phyloP scores from a whole-genome alignment of 805 yeast species.

The Pichia nakasei region DNA sequence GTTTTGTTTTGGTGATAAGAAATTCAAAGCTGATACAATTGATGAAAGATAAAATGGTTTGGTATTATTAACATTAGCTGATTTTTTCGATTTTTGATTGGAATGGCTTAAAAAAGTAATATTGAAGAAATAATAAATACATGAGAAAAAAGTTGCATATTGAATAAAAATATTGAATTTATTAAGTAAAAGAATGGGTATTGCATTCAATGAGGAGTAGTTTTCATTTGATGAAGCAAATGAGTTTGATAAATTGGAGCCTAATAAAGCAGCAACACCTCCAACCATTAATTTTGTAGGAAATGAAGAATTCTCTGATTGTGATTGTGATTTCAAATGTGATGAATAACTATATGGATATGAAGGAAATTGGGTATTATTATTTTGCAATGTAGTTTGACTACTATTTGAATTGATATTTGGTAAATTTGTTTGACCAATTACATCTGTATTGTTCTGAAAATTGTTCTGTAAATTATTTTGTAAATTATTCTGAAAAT shows the following conservation, averaged over 20 bases:
- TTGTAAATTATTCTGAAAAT: no score
- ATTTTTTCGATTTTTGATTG: not conserved
- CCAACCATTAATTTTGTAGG: slow-evolving; percentile 21
- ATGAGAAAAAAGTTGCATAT: slow-evolving; percentile 14
- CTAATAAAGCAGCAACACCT: slow-evolving; percentile 28
- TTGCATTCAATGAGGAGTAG: not conserved
- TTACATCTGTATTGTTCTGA: no score
- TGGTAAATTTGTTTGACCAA: no score
- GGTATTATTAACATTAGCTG: not conserved
- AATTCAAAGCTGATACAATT: no score
- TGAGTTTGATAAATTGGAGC: slow-evolving; percentile 22
- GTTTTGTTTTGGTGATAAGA: no score
- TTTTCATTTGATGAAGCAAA: not conserved
- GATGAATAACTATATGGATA: not conserved
- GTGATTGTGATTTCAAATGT: not conserved
- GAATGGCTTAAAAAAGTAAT: not conserved
- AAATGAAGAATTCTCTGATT: not conserved
- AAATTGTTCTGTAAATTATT: no score
- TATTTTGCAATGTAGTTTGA: not conserved
- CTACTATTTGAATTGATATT: no score
- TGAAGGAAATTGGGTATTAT: not conserved
- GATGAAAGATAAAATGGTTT: no score
- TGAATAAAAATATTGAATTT: slow-evolving; percentile 6
- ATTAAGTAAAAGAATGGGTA: not conserved
- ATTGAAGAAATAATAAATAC: slow-evolving; percentile 13